These are phyloP conservation scores for Sclerotiophoma versabilis DNA, from an alignment of 2,329 filamentous ascomycete genomes.

Conservation along the genomic window DNA sequence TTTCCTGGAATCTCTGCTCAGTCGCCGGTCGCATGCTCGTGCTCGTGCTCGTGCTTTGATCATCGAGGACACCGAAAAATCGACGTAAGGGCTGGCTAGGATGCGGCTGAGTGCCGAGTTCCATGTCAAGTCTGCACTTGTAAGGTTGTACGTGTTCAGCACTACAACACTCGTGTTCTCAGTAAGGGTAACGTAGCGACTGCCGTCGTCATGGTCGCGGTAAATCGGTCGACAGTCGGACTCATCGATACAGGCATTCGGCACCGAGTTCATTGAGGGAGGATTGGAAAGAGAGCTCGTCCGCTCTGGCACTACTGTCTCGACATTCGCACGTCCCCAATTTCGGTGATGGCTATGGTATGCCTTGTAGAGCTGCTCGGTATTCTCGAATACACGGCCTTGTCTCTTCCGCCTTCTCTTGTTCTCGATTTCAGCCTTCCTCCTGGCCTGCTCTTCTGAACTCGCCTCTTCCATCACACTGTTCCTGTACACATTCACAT, in stretches of 20 bases:
- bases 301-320: background rate
- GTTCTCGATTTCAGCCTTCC: background rate
- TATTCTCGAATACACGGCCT: background rate
- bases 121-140: slow-evolving; percentile 3
- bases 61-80: slow-evolving; percentile 5
- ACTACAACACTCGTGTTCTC: background rate
- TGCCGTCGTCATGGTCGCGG: background rate
- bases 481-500: slow-evolving; percentile 28
- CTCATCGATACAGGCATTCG: too few relatives aligned
- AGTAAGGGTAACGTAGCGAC: background rate
- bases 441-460: background rate
- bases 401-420: background rate
- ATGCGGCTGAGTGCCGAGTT: slow-evolving; percentile 13
- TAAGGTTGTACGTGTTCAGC: background rate
- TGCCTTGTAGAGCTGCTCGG: background rate
- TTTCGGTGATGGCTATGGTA: background rate
- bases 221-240: too few relatives aligned
- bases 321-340: background rate
- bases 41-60: slow-evolving; percentile 7
- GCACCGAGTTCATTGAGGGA: background rate
- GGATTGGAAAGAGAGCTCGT: background rate
- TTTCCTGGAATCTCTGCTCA: background rate
- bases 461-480: slow-evolving; percentile 27
- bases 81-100: slow-evolving; percentile 1
- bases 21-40: background rate